phyloP scores from a whole-genome alignment of 352 stramenopile genomes.

The Poterioochromonas sp. region DNA sequence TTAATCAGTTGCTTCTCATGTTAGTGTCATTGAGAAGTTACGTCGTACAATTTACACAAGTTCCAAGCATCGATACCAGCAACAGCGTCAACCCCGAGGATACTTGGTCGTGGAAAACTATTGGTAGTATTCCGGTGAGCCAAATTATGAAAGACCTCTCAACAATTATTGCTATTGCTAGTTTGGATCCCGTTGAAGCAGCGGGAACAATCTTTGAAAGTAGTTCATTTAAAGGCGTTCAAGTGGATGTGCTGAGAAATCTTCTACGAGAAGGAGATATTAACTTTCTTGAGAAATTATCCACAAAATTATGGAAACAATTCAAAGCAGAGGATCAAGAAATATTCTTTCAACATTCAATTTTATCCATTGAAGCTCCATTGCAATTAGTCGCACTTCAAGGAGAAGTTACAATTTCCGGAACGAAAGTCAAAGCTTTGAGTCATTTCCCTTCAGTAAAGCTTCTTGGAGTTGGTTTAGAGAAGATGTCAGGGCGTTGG shows the following conservation, averaged over 20 bases:
- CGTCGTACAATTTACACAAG: too few relatives aligned
- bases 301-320: not conserved
- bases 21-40: too few relatives aligned
- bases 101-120: too few relatives aligned
- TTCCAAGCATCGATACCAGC: too few relatives aligned
- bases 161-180: too few relatives aligned
- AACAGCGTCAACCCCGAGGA: too few relatives aligned
- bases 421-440: conserved; percentile 53
- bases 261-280: conserved; percentile 10
- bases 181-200: too few relatives aligned
- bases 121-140: too few relatives aligned
- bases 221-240: not conserved
- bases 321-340: not conserved
- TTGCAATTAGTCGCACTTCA: conserved; percentile 42
- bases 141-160: too few relatives aligned
- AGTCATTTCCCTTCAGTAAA: conserved; percentile 67
- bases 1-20: too few relatives aligned
- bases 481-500: conserved; percentile 60
- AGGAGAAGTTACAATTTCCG: conserved; percentile 58
- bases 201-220: too few relatives aligned
- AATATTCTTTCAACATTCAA: not conserved
- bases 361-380: not conserved
- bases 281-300: conserved; percentile 22
- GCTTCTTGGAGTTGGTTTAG: conserved; percentile 50
- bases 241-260: not conserved